Base-by-base conservation (phyloP, 1,284 basidiomycete genomes). In the Ustilago lituana region DNA sequence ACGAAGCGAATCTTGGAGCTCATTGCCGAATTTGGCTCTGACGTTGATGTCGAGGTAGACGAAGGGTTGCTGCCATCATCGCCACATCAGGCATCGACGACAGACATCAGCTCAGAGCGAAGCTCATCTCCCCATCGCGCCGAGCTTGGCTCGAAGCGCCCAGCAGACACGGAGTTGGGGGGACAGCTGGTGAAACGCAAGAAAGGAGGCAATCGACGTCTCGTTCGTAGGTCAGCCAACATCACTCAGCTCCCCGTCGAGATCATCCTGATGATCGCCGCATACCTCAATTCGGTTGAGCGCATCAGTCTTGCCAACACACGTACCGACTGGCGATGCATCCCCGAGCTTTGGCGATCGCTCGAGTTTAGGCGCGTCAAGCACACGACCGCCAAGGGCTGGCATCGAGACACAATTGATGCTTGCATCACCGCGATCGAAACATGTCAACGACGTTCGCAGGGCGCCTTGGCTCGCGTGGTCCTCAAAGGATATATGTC, bases 281-380 rank as follows among this genome's bases (percentile, higher is more conserved):
- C 50, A 1, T 23, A 26, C 11, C 31, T 50, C 24, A 9, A 17
- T 4, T 14, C 48, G 26, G 22, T 38, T 14, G 47, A 57, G 17
- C 55, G 55, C 40, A 44, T 57, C 20, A 20, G 33, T 23, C 47
- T 57, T n/a, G 55, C 55, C 26, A 57, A 50, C 35, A 44, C 55
- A 0, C 27, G 55, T 7, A 32, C 37, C 27, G 40, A 50, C 6
- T 50, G 38, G 35, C 23, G 55, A 32, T 26, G 41, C 35, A 50
- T 57, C 27, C 47, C 55, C 14, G 24, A 57, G 26, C 46, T 57
- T 2, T 57, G 55, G 55, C 47, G 26, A 19, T 43, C 38, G 35
- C 47, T 57, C 47, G 48, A 43, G 8, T 57, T 57, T 7, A 23
- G 7, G 2, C 55, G 55, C 20, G 11, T 45, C 35, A 57, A 50